Conservation (phyloP, 176 grass and related monocot species). For the Rhipidocladum racemiflorum region DNA sequence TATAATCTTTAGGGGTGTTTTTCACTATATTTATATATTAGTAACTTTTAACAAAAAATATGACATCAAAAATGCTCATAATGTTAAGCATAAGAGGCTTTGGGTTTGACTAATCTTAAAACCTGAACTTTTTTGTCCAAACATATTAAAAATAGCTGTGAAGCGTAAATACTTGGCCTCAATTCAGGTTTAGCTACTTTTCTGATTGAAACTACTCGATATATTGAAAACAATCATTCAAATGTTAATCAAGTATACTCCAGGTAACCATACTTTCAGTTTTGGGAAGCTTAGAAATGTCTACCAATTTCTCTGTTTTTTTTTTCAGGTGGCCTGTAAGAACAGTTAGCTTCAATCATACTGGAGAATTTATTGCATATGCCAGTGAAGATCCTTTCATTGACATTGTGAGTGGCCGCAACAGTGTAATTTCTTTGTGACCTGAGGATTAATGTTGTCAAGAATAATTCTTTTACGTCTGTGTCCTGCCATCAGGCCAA, state of each 20-base stretch:
- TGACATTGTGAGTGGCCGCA: constrained; percentile 75
- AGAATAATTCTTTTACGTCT: constrained; percentile 17
- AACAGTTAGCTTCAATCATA: constrained; percentile 91
- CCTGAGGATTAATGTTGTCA: neutral
- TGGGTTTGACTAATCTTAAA: constrained; percentile 12
- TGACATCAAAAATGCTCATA: neutral
- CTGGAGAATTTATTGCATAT: constrained; percentile 89
- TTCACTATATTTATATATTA: neutral
- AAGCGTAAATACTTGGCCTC: neutral
- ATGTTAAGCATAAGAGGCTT: neutral
- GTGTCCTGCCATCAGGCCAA: constrained; percentile 58
- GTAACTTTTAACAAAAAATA: neutral
- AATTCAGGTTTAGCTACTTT: constrained; percentile 1
- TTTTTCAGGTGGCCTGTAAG: constrained; percentile 87
- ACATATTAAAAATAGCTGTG: neutral
- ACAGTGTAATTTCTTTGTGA: constrained; percentile 24
- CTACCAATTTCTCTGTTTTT: neutral
- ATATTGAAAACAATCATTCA: neutral
- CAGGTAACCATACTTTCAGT: neutral
- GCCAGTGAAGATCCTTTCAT: constrained; percentile 98
- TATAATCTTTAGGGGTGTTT: neutral
- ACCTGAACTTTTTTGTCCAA: neutral
- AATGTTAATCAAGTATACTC: neutral
- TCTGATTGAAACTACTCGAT: neutral
- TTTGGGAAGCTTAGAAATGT: constrained; percentile 15